phyloP scores from a whole-genome alignment of 2,329 filamentous ascomycete species.

The Botryotinia calthae region DNA sequence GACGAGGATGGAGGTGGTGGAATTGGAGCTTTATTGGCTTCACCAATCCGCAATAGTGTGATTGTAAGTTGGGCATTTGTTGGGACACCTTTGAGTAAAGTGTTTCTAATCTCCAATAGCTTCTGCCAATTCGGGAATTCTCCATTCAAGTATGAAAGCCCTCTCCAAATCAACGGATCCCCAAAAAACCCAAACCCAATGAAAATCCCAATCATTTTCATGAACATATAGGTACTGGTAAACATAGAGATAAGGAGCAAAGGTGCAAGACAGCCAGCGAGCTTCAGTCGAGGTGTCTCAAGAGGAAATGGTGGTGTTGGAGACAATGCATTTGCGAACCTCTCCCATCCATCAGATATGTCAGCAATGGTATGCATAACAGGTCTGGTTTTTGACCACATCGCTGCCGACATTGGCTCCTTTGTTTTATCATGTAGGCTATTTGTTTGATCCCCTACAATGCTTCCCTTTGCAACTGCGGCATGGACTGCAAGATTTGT shows the following conservation, averaged over 20 bases:
- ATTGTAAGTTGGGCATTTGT: constrained; percentile 83
- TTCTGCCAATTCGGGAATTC: constrained; percentile 72
- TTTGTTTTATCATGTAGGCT: constrained; percentile 71
- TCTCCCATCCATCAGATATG: constrained; percentile 60
- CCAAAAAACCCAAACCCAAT: constrained; percentile 78
- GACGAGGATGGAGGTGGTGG: constrained; percentile 58
- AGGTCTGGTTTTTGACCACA: constrained; percentile 74
- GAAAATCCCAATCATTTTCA: constrained; percentile 64
- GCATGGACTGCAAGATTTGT: constrained; percentile 53
- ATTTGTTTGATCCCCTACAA: constrained; percentile 49
- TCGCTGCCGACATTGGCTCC: constrained; percentile 70
- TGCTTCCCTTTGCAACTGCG: constrained; percentile 51
- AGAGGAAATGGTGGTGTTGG: constrained; percentile 61
- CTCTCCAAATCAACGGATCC: constrained; percentile 66
- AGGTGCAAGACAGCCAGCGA: constrained; percentile 54
- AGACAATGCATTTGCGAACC: constrained; percentile 62
- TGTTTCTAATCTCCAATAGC: constrained; percentile 70
- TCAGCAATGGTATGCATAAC: constrained; percentile 65
- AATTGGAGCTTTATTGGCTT: constrained; percentile 75
- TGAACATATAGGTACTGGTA: constrained; percentile 56
- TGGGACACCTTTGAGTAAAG: constrained; percentile 75
- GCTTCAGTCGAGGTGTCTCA: constrained; percentile 50
- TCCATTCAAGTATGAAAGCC: constrained; percentile 57
- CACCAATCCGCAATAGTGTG: constrained; percentile 77
- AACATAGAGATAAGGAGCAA: constrained; percentile 53